phyloP scores from a whole-genome alignment of 2,329 filamentous ascomycete genomes.

The Cyphellophora europaea region DNA sequence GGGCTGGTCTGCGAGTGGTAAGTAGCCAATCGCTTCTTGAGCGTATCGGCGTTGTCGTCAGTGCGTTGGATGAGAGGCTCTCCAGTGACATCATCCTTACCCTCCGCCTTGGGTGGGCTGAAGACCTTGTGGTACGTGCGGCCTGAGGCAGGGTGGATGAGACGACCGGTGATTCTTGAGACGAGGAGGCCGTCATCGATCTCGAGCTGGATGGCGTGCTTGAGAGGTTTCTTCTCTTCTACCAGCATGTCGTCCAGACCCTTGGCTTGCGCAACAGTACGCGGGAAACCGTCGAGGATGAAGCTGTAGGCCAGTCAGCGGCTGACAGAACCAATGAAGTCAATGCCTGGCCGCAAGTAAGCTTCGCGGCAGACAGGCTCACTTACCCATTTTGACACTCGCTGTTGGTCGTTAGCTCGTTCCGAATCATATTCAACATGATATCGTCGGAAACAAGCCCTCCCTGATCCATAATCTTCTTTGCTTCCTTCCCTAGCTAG shows the following conservation, averaged over 20 bases:
- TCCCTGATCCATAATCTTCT: constrained; percentile 99
- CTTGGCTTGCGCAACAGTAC: constrained; percentile 90
- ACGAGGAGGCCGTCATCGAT: constrained; percentile 93
- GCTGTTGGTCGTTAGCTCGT: constrained; percentile 83
- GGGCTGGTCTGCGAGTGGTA: constrained; percentile 92
- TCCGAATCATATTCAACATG: constrained; percentile 99
- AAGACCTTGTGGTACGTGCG: constrained; percentile 98
- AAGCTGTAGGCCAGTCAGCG: constrained; percentile 51
- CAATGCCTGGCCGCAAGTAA: background rate
- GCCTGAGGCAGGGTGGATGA: constrained; percentile 91
- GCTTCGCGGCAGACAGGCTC: background rate
- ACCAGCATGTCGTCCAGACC: constrained; percentile 87
- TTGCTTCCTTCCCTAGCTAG: constrained; percentile 86
- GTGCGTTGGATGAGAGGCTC: constrained; percentile 93
- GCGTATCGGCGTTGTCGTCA: constrained; percentile 91
- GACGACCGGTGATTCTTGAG: constrained; percentile 88
- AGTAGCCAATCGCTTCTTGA: constrained; percentile 87
- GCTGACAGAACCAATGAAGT: constrained; percentile 2
- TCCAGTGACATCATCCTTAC: constrained; percentile 95
- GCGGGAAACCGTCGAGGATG: constrained; percentile 97
- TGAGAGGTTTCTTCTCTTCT: constrained; percentile 69
- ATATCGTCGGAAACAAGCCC: constrained; percentile 98
- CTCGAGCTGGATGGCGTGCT: constrained; percentile 92
- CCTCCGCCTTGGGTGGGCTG: constrained; percentile 88
- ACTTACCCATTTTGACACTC: constrained; percentile 93